Evolutionary conservation across 306 rosid species (phyloP).

Genomic region (Prunus mongolica): DNA sequence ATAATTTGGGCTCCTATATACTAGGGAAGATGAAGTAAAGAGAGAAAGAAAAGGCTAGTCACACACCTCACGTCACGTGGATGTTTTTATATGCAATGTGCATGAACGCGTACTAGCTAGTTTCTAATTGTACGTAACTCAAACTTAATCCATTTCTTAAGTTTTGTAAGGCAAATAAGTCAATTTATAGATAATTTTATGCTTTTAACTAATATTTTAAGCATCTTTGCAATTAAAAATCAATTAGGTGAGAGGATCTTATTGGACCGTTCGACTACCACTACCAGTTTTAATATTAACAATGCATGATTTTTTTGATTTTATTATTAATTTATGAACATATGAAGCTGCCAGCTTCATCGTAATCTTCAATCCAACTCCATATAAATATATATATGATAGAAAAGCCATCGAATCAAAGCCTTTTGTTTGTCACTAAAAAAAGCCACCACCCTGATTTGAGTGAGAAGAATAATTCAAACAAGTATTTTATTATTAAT

Average conservation of each 20-base stretch:
- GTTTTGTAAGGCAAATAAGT: background rate
- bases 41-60: background rate
- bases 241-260: slow-evolving; percentile 7
- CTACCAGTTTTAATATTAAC: background rate
- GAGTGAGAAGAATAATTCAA: slow-evolving; percentile 42
- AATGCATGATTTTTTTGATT: background rate
- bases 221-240: slow-evolving; percentile 19
- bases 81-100: background rate
- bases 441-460: slow-evolving; percentile 20
- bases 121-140: slow-evolving; percentile 10
- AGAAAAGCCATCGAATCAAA: slow-evolving; percentile 21
- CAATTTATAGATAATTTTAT: background rate
- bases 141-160: background rate
- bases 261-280: slow-evolving; percentile 21
- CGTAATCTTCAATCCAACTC: slow-evolving; percentile 23
- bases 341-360: background rate
- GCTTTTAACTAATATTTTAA: background rate
- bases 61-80: background rate
- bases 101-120: background rate
- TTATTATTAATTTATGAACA: background rate
- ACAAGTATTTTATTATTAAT: background rate
- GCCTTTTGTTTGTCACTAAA: slow-evolving; percentile 11
- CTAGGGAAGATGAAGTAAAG: background rate
- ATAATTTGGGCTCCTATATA: too few relatives aligned
- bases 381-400: background rate